Evolutionary conservation across 129 eudicot genomes (phyloP), one percentile per base, ranked within the genome.

Genomic region (Oenanthe sinensis): DNA sequence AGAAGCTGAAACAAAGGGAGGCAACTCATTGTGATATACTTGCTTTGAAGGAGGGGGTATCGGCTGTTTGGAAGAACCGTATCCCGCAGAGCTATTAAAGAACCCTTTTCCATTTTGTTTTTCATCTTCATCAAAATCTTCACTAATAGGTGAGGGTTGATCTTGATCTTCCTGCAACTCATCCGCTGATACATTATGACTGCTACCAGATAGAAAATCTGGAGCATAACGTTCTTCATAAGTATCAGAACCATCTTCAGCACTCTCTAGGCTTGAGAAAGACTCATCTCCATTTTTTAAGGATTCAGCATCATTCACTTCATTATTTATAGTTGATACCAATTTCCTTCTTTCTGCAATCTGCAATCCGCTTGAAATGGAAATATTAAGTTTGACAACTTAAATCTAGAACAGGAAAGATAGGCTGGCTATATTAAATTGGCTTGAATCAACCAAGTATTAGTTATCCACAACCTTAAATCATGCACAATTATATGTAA

Each of bases 291-390:
- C 81, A 43, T 85, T 86, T 79, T 81, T 42, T 46, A 70, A 46
- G 78, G 84, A 63, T 84, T 82, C 89, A 33, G 85, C 78, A 39
- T 85, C 84, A 49, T 86, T 78, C 52, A 79, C 85, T 83, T 50
- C 76, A 67, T 67, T 86, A 76, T 83, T 89, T 45, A 93, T 86
- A 1, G 98, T 84, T 49, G 96, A 81, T 10, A 88, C 88, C 74
- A 93, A 76, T 54, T 94, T 93, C 87, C 83, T 89, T 84, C 96
- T 87, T 87, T 90, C 98, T 76, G 96, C 89, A 70, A 94, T 94
- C 98, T 94, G 93, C 84, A 83, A 78, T 86, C 19, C 37, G 20
- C 6, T 77, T 19, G 67, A 58, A 79, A 72, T 43, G 15, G 20
- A 60, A 42, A 11, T 65, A 60, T 10, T 22, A 74, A 22, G 33